Percentiles rank a stretch among this genome's conserved stretches.
Evolutionary conservation across 2,329 filamentous ascomycete genomes (phyloP).

Genomic region (Raffaelea arxii): DNA sequence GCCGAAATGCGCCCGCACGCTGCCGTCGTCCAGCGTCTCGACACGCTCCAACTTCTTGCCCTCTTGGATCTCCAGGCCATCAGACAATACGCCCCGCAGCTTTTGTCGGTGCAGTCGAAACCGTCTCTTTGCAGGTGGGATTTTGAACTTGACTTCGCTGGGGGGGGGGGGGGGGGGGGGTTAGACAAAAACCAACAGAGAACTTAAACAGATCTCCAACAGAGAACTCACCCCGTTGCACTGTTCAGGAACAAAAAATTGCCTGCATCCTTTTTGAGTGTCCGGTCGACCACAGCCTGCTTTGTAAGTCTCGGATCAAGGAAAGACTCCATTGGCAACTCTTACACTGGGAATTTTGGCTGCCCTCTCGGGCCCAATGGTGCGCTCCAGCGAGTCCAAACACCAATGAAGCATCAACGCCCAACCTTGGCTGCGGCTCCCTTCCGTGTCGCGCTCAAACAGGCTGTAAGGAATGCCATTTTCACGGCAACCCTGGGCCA

Average conservation of each 20-base stretch:
- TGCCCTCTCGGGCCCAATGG: background rate
- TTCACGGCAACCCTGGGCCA: background rate
- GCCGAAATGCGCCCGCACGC: conserved; percentile 18
- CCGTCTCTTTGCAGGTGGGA: conserved; percentile 12
- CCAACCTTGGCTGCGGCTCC: conserved; percentile 1
- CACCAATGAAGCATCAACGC: conserved; percentile 1
- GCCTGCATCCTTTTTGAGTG: background rate
- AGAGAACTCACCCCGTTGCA: background rate
- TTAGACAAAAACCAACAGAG: background rate
- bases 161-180: background rate
- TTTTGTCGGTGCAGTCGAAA: conserved; percentile 25
- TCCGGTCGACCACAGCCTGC: conserved; percentile 1
- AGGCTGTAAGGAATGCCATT: conserved; percentile 1
- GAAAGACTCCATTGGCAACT: background rate
- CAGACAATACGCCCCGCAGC: conserved; percentile 21
- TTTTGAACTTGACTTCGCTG: background rate
- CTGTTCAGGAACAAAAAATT: conserved; percentile 1
- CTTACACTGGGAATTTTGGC: background rate
- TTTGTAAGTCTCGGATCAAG: no score
- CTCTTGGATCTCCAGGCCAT: conserved; percentile 21
- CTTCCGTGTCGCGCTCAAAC: conserved; percentile 1
- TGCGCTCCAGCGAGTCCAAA: background rate
- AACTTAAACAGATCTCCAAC: no score
- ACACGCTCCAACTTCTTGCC: conserved; percentile 21
- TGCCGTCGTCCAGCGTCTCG: conserved; percentile 15